phyloP scores from a whole-genome alignment of 176 grass and related monocot genomes.

The Triticum monococcum region DNA sequence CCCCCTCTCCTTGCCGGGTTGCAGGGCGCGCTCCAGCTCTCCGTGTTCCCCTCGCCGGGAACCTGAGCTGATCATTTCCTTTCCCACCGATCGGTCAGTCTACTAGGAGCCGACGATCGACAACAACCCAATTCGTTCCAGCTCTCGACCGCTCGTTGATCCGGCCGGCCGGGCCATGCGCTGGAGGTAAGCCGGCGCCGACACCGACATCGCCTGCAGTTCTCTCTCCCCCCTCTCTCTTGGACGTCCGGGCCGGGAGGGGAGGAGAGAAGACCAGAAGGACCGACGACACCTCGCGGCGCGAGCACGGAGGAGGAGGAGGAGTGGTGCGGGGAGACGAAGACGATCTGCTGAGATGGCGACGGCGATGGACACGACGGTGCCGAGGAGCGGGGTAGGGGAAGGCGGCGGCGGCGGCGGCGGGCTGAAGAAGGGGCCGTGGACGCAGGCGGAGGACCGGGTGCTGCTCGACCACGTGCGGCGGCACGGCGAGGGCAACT shows the following conservation, averaged over 20 bases:
- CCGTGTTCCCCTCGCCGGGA: neutral
- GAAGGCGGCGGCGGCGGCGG: neutral
- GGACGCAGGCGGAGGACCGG: slow-evolving; percentile 80
- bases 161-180: neutral
- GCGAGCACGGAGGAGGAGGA: no score
- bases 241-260: slow-evolving; percentile 27
- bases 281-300: no score
- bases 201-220: neutral
- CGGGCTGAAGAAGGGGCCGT: slow-evolving; percentile 82
- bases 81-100: neutral
- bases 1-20: slow-evolving; percentile 12
- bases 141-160: neutral
- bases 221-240: slow-evolving; percentile 32
- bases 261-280: slow-evolving; percentile 26
- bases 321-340: neutral
- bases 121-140: neutral
- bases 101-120: neutral
- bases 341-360: neutral
- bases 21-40: slow-evolving; percentile 18
- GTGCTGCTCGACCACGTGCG: slow-evolving; percentile 77
- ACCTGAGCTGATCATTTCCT: slow-evolving; percentile 5
- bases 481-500: slow-evolving; percentile 75
- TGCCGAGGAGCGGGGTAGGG: slow-evolving; percentile 5
- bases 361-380: slow-evolving; percentile 1
- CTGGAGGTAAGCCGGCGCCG: neutral